Base-by-base conservation (phyloP, 2,329 filamentous ascomycete species). In the Arthrobotrys entomopaga region DNA sequence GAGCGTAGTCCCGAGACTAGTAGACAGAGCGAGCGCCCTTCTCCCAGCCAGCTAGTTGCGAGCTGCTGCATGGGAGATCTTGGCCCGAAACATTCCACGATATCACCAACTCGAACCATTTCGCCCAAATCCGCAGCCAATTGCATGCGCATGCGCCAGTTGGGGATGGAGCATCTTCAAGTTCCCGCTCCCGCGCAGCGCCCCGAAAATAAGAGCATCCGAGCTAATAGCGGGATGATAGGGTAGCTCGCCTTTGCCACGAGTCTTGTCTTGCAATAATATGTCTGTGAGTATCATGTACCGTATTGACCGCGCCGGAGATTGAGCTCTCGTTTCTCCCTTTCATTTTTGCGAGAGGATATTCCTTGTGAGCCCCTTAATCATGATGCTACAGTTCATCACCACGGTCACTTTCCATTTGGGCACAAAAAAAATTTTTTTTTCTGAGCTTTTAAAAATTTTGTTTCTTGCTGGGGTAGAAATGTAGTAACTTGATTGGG, bases 361-460 rank as follows among this genome's bases (percentile, higher is more conserved):
- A 22, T 65, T 46, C 59, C 63, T 66, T 50, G 65, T 70, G 65
- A 54, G 26, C 65, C 69, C 69, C 69, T 73, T 73, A 73, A 73
- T 65, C 65, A 70, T 64, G 52, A 63, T 70, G 65, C 57, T 70
- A 70, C 56, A n/a, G n/a, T n/a, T n/a, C n/a, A 52, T 34, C 29
- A 46, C 43, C 20, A 26, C 65, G 58, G 65, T 50, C 65, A 70
- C 65, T 70, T 70, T 70, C 42, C n/a, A 16, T 20, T 53, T 50
- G 46, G 19, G 46, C 46, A 22, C 3, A n/a, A n/a, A n/a, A n/a
- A n/a, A n/a, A n/a, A 2, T 50, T 49, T 49, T 22, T 50, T 50
- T 20, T 6, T 20, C 49, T 53, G 2, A 8, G n/a, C 24, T 34
- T 26, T 34, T 34, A n/a, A n/a, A n/a, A n/a, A n/a, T 34, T 34